These are phyloP conservation scores for Vigna radiata DNA, from an alignment of 306 rosid genomes.

Conservation along the genomic window DNA sequence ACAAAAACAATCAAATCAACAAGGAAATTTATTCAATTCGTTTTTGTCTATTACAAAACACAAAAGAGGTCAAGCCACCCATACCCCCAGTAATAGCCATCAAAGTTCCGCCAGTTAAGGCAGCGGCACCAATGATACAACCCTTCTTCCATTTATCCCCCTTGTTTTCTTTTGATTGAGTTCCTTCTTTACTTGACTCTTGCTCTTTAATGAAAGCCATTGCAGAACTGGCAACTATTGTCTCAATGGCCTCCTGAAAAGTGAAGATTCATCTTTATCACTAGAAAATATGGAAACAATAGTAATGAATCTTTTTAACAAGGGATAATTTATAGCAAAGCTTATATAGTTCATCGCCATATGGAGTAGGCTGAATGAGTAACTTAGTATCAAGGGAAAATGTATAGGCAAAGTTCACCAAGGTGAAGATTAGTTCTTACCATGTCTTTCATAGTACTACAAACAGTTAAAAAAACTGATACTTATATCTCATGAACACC, in stretches of 20 bases:
- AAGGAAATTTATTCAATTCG: constrained; percentile 16
- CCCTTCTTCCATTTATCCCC: constrained; percentile 95
- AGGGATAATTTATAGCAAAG: constrained; percentile 11
- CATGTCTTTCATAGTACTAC: constrained; percentile 12
- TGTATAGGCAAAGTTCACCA: constrained; percentile 18
- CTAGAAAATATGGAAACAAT: constrained; percentile 34
- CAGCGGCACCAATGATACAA: constrained; percentile 95
- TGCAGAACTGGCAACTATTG: constrained; percentile 87
- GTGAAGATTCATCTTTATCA: constrained; percentile 42
- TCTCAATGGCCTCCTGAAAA: constrained; percentile 92
- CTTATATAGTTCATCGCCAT: background rate
- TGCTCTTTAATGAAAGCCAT: constrained; percentile 74
- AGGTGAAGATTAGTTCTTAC: constrained; percentile 25
- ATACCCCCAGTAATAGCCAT: constrained; percentile 97
- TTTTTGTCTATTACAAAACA: constrained; percentile 30
- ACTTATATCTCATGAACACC: constrained; percentile 25
- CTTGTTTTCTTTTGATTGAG: constrained; percentile 55
- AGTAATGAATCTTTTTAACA: constrained; percentile 9
- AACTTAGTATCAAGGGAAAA: constrained; percentile 34
- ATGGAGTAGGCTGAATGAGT: constrained; percentile 35
- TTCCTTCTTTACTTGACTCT: constrained; percentile 62
- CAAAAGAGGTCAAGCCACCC: constrained; percentile 41
- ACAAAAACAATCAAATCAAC: constrained; percentile 37
- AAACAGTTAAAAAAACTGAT: background rate
- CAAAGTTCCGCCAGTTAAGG: constrained; percentile 90